These are phyloP conservation scores for Neofusicoccum parvum DNA, from an alignment of 2,329 filamentous ascomycete genomes.

Conservation along the genomic window DNA sequence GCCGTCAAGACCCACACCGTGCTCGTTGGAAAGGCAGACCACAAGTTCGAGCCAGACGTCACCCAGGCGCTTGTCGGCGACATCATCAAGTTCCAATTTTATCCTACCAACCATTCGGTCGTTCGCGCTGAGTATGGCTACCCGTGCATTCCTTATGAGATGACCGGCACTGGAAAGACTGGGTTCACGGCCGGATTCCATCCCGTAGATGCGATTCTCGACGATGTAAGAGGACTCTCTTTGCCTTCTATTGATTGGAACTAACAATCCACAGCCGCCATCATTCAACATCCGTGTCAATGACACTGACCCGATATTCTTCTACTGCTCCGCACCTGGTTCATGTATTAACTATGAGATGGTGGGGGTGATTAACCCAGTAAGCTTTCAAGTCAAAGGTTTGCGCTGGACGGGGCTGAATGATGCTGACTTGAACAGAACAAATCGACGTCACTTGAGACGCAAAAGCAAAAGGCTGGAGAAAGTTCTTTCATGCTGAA, in stretches of 20 bases:
- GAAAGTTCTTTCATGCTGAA: constrained; percentile 32
- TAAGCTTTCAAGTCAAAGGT: constrained; percentile 35
- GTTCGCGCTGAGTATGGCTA: constrained; percentile 42
- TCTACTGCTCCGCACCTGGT: constrained; percentile 56
- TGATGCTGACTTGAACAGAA: constrained; percentile 7
- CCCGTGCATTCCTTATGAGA: constrained; percentile 45
- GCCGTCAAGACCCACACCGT: constrained; percentile 9
- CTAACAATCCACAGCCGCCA: constrained; percentile 8
- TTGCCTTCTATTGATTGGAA: background rate
- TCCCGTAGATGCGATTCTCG: constrained; percentile 18
- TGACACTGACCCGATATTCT: constrained; percentile 40
- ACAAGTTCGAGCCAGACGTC: constrained; percentile 20
- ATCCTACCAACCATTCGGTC: constrained; percentile 46
- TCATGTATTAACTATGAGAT: constrained; percentile 69
- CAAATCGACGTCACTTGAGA: constrained; percentile 7
- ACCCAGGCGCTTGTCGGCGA: constrained; percentile 33
- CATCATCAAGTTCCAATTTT: constrained; percentile 42
- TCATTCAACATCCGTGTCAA: constrained; percentile 38
- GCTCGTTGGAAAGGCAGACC: constrained; percentile 19
- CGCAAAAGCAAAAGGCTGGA: constrained; percentile 23
- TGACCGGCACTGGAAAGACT: constrained; percentile 28
- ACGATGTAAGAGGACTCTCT: constrained; percentile 9
- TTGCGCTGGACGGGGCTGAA: background rate
- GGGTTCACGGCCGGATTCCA: constrained; percentile 38
- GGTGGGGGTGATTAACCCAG: constrained; percentile 75